Conservation (phyloP, 805 yeast genomes). For the Sungouiozyma intestinalis region DNA sequence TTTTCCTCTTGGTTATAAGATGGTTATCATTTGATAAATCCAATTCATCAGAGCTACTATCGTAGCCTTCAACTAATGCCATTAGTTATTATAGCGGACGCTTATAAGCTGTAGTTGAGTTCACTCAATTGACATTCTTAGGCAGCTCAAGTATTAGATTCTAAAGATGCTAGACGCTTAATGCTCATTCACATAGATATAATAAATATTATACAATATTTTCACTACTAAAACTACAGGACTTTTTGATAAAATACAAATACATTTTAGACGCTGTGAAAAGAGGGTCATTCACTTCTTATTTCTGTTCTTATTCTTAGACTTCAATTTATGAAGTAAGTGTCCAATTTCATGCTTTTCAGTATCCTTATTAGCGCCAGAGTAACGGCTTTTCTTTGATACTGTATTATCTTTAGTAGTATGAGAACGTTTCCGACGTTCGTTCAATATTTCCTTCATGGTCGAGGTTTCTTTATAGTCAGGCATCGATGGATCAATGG, state of each 20-base stretch:
- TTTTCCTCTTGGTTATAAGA: too few species aligned
- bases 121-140: too few species aligned
- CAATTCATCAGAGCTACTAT: not conserved
- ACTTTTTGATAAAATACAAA: too few species aligned
- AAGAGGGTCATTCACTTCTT: not conserved
- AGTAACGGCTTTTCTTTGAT: slow-evolving; percentile 11
- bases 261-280: too few species aligned
- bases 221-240: not conserved
- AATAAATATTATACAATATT: too few species aligned
- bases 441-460: slow-evolving; percentile 73
- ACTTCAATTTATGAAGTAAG: slow-evolving; percentile 43
- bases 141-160: too few species aligned
- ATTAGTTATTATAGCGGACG: too few species aligned
- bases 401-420: slow-evolving; percentile 11
- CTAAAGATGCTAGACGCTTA: not conserved
- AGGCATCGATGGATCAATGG: slow-evolving; percentile 89
- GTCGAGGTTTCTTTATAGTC: slow-evolving; percentile 81
- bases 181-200: not conserved
- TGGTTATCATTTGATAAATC: not conserved
- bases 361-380: slow-evolving; percentile 3
- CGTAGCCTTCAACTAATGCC: not conserved
- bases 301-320: slow-evolving; percentile 25
- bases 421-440: slow-evolving; percentile 48
- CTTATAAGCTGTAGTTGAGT: too few species aligned
- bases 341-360: slow-evolving; percentile 11